Conservation (phyloP, 345 rosid species). For the Corchorus capsularis region DNA sequence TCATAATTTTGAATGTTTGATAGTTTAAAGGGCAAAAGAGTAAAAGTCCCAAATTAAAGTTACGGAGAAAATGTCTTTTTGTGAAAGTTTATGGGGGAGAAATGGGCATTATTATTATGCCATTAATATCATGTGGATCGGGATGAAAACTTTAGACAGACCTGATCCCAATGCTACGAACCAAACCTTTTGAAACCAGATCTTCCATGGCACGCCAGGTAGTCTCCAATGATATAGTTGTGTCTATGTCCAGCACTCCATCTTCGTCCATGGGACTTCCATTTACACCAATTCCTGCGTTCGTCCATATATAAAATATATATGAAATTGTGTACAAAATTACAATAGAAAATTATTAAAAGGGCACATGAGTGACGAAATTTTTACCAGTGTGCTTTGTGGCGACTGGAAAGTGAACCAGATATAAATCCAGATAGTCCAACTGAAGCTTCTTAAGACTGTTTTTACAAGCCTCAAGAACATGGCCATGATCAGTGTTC, state of each 20-base stretch:
- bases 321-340: background rate
- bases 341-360: background rate
- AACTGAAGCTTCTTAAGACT: slow-evolving; percentile 88
- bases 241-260: slow-evolving; percentile 80
- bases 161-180: slow-evolving; percentile 89
- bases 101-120: too few relatives aligned
- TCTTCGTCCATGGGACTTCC: slow-evolving; percentile 72
- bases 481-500: slow-evolving; percentile 97
- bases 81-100: too few relatives aligned
- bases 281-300: slow-evolving; percentile 71
- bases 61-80: too few relatives aligned
- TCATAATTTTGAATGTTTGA: too few relatives aligned
- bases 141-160: slow-evolving; percentile 1
- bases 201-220: slow-evolving; percentile 96
- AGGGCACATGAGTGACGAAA: too few relatives aligned
- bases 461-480: slow-evolving; percentile 78
- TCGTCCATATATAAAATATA: slow-evolving; percentile 11
- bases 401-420: slow-evolving; percentile 85
- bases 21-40: too few relatives aligned
- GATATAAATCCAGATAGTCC: slow-evolving; percentile 87
- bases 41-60: too few relatives aligned
- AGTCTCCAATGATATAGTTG: slow-evolving; percentile 71
- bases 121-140: too few relatives aligned
- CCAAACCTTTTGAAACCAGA: slow-evolving; percentile 80
- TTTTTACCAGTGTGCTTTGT: slow-evolving; percentile 70